Evolutionary conservation across 1,284 basidiomycete genomes (phyloP), one percentile per base, ranked within the genome.

Genomic region (Cutaneotrichosporon cyanovorans): DNA sequence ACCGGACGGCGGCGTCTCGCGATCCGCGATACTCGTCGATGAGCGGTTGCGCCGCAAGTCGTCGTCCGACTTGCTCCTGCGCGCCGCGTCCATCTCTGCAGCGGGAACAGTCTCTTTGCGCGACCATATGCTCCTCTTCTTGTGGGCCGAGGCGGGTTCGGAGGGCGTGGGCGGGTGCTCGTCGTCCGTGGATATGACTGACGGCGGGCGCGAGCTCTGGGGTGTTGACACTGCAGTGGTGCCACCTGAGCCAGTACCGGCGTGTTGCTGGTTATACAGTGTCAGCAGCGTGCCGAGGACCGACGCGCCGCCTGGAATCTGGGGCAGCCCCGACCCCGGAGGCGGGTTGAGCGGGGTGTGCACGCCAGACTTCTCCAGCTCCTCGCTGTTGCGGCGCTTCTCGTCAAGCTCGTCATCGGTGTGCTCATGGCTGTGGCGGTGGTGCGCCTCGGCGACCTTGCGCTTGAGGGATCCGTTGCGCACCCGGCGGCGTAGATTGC

Each of bases 261-360:
- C 53, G 41, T 66, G 49, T 25, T 60, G 56, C 40, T 65, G 60
- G 21, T 57, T 55, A 37, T 72, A 69, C 25, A 72, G 48, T 2
- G 69, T 63, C 4, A 72, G 51, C 4, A 71, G 48, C 2, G 66
- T 65, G 4, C 68, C 68, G 4, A 72, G 49, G 3, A 69, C 61
- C 0, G 66, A 69, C 10, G 63, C 60, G 11, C 66, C 66, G 7
- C 58, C 61, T 9, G 63, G 57, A 46, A 61, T 55, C 9, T 37
- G 42, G 0, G 28, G 35, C 25, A 37, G n/a, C 34, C 18, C 19
- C 1, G 25, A 30, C 11, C 48, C 56, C 5, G 40, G 51, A 3
- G 40, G 40, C 6, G 43, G 40, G 33, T 45, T 53, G 33, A 51
- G 37, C 1, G 41, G 49, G 30, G 34, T 33, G 18, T 36, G 49